A percentile compares a stretch with the other conserved stretches of the same genome.
These are phyloP conservation scores for Aspergillus ibericus DNA, from an alignment of 2,329 filamentous ascomycete species.

Conservation along the genomic window DNA sequence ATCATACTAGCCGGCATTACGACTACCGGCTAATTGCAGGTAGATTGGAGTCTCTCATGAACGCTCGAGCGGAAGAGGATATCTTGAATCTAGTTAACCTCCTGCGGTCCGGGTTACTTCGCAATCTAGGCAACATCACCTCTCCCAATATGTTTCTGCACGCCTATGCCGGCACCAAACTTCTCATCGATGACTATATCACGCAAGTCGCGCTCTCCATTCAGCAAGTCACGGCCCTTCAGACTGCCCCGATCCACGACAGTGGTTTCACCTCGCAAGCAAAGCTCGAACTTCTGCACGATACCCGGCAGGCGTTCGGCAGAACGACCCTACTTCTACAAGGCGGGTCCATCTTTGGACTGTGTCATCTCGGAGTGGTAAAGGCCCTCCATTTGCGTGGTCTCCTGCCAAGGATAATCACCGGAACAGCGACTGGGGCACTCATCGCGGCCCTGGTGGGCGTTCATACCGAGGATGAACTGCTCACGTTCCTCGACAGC, in stretches of 20 bases:
- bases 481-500: constrained; percentile 73
- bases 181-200: constrained; percentile 88
- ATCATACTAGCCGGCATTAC: constrained; percentile 76
- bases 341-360: constrained; percentile 85
- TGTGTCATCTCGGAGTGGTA: constrained; percentile 87
- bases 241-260: constrained; percentile 54
- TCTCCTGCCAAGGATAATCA: constrained; percentile 83
- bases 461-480: constrained; percentile 81
- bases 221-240: constrained; percentile 69
- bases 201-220: constrained; percentile 79
- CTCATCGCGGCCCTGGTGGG: constrained; percentile 85
- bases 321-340: constrained; percentile 82
- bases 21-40: constrained; percentile 82
- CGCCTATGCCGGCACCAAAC: constrained; percentile 84
- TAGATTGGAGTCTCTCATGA: constrained; percentile 68
- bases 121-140: constrained; percentile 90
- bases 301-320: constrained; percentile 85
- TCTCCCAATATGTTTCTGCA: constrained; percentile 77
- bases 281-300: constrained; percentile 82
- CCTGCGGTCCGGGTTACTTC: constrained; percentile 71
- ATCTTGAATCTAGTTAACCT: constrained; percentile 74
- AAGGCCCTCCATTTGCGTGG: constrained; percentile 81
- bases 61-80: constrained; percentile 69
- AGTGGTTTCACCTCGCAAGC: constrained; percentile 66
- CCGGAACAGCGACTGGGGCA: constrained; percentile 85